These are phyloP conservation scores for Colletotrichum musae DNA, from an alignment of 2,329 filamentous ascomycete genomes.

Conservation along the genomic window DNA sequence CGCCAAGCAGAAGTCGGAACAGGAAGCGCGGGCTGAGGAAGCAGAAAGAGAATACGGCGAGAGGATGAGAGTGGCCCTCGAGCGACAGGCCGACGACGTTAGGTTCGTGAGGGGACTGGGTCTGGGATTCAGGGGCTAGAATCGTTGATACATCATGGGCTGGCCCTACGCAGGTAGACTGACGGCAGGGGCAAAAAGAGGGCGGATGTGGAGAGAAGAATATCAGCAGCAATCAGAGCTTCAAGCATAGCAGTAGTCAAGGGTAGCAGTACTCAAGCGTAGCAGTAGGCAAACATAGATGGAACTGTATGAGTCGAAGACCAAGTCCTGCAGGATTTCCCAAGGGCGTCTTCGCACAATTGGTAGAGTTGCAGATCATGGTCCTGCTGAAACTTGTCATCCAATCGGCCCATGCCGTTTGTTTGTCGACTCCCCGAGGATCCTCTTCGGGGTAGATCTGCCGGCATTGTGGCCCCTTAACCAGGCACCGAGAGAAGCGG, in stretches of 20 bases:
- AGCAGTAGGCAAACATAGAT: too few species aligned
- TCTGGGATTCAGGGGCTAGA: slow-evolving; percentile 28
- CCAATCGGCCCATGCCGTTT: not conserved
- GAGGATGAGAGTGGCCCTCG: slow-evolving; percentile 81
- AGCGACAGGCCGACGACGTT: slow-evolving; percentile 84
- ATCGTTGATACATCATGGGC: not conserved
- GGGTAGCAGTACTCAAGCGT: too few species aligned
- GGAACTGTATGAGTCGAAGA: too few species aligned
- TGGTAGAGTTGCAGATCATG: not conserved
- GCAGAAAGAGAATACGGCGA: slow-evolving; percentile 75
- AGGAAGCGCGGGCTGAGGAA: slow-evolving; percentile 65
- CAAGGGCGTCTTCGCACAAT: too few species aligned
- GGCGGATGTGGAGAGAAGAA: not conserved
- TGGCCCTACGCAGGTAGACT: not conserved
- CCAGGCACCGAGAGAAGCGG: too few species aligned
- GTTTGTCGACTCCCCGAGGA: not conserved
- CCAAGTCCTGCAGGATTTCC: too few species aligned
- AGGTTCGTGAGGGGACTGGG: slow-evolving; percentile 79
- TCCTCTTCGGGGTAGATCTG: not conserved
- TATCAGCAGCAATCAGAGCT: slow-evolving; percentile 15
- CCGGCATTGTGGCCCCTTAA: not conserved
- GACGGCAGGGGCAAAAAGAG: not conserved
- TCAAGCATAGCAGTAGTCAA: not conserved
- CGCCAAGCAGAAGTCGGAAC: slow-evolving; percentile 56
- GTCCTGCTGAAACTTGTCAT: not conserved